Evolutionary conservation across 345 rosid species (phyloP).

Genomic region (Eucalyptus curtisii): DNA sequence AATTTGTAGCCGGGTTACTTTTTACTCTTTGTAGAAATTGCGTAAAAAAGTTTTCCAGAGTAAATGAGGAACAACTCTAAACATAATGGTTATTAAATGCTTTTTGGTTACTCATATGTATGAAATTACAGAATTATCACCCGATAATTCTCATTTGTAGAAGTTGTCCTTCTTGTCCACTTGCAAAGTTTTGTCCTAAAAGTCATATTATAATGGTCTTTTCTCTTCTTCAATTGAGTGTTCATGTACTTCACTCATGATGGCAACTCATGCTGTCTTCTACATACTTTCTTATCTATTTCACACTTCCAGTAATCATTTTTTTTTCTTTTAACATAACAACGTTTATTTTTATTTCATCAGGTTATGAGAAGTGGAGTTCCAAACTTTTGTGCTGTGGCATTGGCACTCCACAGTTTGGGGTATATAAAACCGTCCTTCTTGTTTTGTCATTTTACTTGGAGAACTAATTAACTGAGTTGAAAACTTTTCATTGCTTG

Average conservation of each 20-base stretch:
- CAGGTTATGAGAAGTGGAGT: conserved; percentile 88
- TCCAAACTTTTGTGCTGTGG: conserved; percentile 93
- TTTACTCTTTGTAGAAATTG: neutral
- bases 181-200: neutral
- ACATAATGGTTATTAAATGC: neutral
- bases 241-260: neutral
- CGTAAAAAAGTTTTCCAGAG: neutral
- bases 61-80: neutral
- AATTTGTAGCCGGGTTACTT: neutral
- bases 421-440: conserved; percentile 34
- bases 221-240: neutral
- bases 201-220: neutral
- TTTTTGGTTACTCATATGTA: neutral
- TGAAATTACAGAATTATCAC: neutral
- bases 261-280: neutral
- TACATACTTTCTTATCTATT: neutral
- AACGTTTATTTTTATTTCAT: neutral
- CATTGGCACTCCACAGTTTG: conserved; percentile 64
- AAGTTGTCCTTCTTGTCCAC: neutral
- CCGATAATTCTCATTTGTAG: neutral
- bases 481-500: neutral
- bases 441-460: neutral
- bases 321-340: neutral
- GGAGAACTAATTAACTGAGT: neutral
- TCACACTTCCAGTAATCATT: neutral